Evolutionary conservation across 176 grass and related monocot species (phyloP), one percentile per base, ranked within the genome.

Genomic region (Typha latifolia): DNA sequence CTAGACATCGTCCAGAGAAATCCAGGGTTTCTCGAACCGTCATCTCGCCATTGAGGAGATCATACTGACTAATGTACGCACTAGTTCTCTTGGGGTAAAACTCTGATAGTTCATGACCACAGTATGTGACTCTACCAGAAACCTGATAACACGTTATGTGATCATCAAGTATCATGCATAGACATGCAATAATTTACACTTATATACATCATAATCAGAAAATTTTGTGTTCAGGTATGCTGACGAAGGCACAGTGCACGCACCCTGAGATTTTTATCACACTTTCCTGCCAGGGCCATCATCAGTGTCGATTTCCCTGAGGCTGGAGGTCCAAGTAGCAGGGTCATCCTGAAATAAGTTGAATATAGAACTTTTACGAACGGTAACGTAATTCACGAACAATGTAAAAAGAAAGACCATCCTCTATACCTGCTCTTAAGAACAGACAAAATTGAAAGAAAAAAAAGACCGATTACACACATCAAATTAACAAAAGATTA

Each of bases 241-340:
- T 52, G 29, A 75, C 47, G 3, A 32, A 51, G 62, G 21, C 51
- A 49, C 62, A 7, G 27, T 37, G 50, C 49, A 50, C 66, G 9
- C 26, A 95, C 84, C 84, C 82, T 89, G 67, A 96, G 80, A 3
- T 56, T 84, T 62, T 86, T 88, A 21, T 89, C 80, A 75, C 77
- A 80, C 79, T 91, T 96, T 23, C 88, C 88, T 3, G 85, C 55
- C n/a, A 96, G 82, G 3, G 88, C 85, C 51, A 86, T 71, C 77
- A 96, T 78, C 14, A 96, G 88, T 18, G 88, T 84, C 70, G 87
- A 91, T 78, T 96, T 96, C 61, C 92, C 92, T 51, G 87, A 91
- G 14, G 82, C 81, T 63, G 92, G 87, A 82, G 92, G 92, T 64
- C 92, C 92, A 51, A 96, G 88, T 64, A 96, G 85, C 84, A 96